Percentiles rank a stretch among this genome's conserved stretches.
phyloP scores from a whole-genome alignment of 257 asterid genomes.

The Ilex aquifolium region DNA sequence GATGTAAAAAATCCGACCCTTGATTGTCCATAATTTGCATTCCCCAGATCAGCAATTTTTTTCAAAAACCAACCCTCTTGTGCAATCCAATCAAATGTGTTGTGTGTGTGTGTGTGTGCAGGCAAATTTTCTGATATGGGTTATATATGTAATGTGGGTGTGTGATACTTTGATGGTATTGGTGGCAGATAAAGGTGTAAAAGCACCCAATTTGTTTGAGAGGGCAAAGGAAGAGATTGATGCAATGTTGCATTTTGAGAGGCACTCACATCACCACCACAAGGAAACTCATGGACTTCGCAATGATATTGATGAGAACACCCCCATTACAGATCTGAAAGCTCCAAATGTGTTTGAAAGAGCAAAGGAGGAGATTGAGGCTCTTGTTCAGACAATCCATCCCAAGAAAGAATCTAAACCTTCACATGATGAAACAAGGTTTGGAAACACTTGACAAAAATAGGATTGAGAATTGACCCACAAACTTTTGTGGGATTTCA shows the following conservation, averaged over 20 bases:
- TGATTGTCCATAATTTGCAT: background rate
- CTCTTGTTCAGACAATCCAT: conserved; percentile 57
- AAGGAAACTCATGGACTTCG: conserved; percentile 70
- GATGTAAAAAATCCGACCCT: too few species aligned
- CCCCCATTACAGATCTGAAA: conserved; percentile 48
- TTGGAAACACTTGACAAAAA: background rate
- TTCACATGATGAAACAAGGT: conserved; percentile 27
- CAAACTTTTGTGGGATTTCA: conserved; percentile 2
- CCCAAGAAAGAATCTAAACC: conserved; percentile 37
- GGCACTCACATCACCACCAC: conserved; percentile 28
- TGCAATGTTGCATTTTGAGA: conserved; percentile 31
- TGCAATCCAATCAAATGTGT: background rate
- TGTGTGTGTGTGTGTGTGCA: too few species aligned
- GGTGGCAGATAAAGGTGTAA: conserved; percentile 35
- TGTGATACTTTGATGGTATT: background rate
- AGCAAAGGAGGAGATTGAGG: conserved; percentile 78
- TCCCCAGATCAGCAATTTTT: too few species aligned
- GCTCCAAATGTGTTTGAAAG: conserved; percentile 78
- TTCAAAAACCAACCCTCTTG: background rate
- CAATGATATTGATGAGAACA: conserved; percentile 47
- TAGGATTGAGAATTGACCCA: background rate
- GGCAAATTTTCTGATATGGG: too few species aligned
- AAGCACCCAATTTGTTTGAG: conserved; percentile 36
- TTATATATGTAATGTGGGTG: too few species aligned
- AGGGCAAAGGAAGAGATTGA: conserved; percentile 42